Conservation (phyloP, 2,329 filamentous ascomycete species). For the Saccharata proteae region DNA sequence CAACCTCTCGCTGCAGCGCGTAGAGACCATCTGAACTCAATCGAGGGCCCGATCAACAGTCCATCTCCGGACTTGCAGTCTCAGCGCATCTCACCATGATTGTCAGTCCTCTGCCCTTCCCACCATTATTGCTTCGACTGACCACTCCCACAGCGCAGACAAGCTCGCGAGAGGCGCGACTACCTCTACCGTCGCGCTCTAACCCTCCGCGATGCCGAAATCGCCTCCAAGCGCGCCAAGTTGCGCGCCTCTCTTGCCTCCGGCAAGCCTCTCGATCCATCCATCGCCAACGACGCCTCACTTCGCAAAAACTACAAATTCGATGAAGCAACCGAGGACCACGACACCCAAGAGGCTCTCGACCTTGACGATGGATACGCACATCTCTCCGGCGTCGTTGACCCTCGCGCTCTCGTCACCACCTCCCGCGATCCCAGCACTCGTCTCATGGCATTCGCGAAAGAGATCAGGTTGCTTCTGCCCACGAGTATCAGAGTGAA, state of each 20-base stretch:
- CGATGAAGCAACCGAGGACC: slow-evolving; percentile 68
- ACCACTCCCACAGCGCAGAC: slow-evolving; percentile 39
- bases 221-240: slow-evolving; percentile 80
- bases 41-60: too few species aligned
- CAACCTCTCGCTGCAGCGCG: too few species aligned
- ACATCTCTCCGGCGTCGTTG: slow-evolving; percentile 78
- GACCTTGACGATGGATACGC: slow-evolving; percentile 84
- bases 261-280: slow-evolving; percentile 71
- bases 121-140: slow-evolving; percentile 1
- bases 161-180: slow-evolving; percentile 68
- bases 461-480: slow-evolving; percentile 74
- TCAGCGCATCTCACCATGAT: slow-evolving; percentile 8
- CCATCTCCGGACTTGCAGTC: too few species aligned
- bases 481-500: slow-evolving; percentile 84
- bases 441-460: slow-evolving; percentile 77
- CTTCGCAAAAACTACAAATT: slow-evolving; percentile 85
- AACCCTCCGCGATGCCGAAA: slow-evolving; percentile 79
- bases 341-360: slow-evolving; percentile 54
- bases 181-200: slow-evolving; percentile 87
- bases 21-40: too few species aligned
- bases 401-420: slow-evolving; percentile 79
- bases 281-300: slow-evolving; percentile 74
- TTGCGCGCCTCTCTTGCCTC: slow-evolving; percentile 77
- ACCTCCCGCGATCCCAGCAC: slow-evolving; percentile 82
- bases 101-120: slow-evolving; percentile 1